Percentiles rank a stretch among this genome's conserved stretches.
Conservation (phyloP, 129 eudicot species). For the Heracleum sosnowskyi region DNA sequence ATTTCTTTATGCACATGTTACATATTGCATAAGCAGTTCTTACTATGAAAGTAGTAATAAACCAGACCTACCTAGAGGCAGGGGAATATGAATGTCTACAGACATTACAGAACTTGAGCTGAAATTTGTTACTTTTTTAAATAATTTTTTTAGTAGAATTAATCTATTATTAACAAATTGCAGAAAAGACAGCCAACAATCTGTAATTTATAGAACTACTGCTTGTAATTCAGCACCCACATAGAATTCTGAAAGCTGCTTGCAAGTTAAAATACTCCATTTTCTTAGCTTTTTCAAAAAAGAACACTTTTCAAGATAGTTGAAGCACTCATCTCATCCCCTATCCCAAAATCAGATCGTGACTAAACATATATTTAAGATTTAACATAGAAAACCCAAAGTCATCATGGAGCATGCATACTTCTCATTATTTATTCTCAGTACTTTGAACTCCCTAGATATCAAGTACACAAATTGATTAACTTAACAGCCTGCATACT, state of each 20-base stretch:
- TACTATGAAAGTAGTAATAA: neutral
- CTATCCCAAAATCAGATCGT: neutral
- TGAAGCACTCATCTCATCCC: neutral
- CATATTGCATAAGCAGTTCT: neutral
- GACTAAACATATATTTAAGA: neutral
- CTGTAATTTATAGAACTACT: neutral
- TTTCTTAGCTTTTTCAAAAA: no score
- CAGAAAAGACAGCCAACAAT: neutral
- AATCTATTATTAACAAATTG: neutral
- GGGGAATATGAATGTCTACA: neutral
- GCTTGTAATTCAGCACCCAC: neutral
- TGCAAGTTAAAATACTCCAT: no score
- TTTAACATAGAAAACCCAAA: neutral
- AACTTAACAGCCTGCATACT: neutral
- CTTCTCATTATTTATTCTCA: slow-evolving; percentile 28
- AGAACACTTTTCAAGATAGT: neutral
- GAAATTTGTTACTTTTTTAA: neutral
- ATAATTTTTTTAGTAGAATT: no score
- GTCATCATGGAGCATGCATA: slow-evolving; percentile 27
- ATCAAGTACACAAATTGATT: neutral
- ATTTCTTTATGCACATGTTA: neutral
- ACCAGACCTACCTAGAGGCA: neutral
- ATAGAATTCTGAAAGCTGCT: no score
- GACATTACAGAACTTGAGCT: neutral
- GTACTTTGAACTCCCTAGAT: slow-evolving; percentile 16